Base-by-base conservation (phyloP, 345 rosid species). In the Draba incana region DNA sequence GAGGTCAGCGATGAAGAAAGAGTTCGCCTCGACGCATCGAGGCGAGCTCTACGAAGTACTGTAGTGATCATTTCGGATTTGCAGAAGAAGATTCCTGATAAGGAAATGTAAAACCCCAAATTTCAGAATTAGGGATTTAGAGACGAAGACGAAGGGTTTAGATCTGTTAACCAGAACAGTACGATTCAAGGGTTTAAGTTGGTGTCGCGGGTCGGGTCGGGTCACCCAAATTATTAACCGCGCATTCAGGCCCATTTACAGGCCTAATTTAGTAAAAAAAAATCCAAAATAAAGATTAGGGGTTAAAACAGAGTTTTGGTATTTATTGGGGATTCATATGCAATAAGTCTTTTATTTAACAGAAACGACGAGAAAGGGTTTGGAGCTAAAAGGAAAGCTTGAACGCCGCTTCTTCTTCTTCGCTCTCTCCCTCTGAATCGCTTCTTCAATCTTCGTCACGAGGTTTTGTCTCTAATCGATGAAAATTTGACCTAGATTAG, bases 71-170 rank as follows among this genome's bases (percentile, higher is more conserved):
- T 75, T 39, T 55, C 27, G 43, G 48, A 66, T 28, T 74, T 68
- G 10, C 35, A 47, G 28, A 4, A 23, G 23, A 43, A 11, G 0
- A 20, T 13, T 14, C 35, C 12, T 43, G 53, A 41, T 27, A 38
- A 38, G 30, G 56, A 31, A 64, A 38, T 62, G 55, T 51, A 48
- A 62, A 67, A 67, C 68, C 78, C 49, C 28, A 37, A 53, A 20
- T 11, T 2, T 44, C 24, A 31, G 45, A 25, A 44, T 58, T 75
- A 79, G 82, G 84, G 82, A 65, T 78, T 78, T 54, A 57, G 67
- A 57, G 64, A 47, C 4, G 49, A 55, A 11, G 30, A 3, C 13
- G 5, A 41, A 61, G 63, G 75, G 53, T 70, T 70, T 61, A 68
- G 70, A 35, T 30, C 23, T 6, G 39, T 24, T 4, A 4, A 0